Evolutionary conservation across 2,329 filamentous ascomycete genomes (phyloP), one percentile per base, ranked within the genome.

Genomic region (Fusarium dlaminii): DNA sequence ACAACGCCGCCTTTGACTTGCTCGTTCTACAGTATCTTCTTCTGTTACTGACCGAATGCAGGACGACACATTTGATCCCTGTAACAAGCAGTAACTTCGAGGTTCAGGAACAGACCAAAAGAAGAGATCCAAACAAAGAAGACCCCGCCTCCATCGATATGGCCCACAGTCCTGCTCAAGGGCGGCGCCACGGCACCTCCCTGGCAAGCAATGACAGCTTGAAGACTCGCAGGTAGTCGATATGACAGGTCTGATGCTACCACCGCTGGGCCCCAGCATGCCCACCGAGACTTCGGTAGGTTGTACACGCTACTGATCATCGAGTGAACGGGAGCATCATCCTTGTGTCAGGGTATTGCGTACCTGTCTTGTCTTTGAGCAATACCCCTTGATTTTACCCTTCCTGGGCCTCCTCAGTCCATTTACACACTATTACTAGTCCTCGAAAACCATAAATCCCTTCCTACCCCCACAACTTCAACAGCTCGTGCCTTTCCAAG

Each of bases 161-260:
- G 76, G 65, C 65, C 72, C 75, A 75, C 74, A 68, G 58, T 59
- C 52, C 70, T 70, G 68, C 56, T 58, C 63, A 67, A 76, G 68
- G 73, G 73, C 67, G 60, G 73, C 76, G 75, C 76, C 76, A 78
- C 74, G 45, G 45, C 69, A 74, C 40, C 61, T 73, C 66, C 68
- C 63, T 75, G 74, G 66, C 60, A 72, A 67, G 72, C 60, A 76
- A 73, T 77, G 75, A 70, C 74, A 74, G 68, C 73, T 70, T 70
- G 46, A 63, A 75, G 79, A 80, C 75, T 80, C 75, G 80, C 75
- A 78, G 72, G 68, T 73, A 68, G 67, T 46, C 72, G 76, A 82
- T 81, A 78, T 82, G 80, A 82, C 80, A 82, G 75, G 81, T 82
- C 81, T 81, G 64, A 57, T 76, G 60, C 62, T 49, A 63, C 67